Evolutionary conservation across 495 filamentous ascomycete genomes (phyloP).

Genomic region (Usnea hakonensis): DNA sequence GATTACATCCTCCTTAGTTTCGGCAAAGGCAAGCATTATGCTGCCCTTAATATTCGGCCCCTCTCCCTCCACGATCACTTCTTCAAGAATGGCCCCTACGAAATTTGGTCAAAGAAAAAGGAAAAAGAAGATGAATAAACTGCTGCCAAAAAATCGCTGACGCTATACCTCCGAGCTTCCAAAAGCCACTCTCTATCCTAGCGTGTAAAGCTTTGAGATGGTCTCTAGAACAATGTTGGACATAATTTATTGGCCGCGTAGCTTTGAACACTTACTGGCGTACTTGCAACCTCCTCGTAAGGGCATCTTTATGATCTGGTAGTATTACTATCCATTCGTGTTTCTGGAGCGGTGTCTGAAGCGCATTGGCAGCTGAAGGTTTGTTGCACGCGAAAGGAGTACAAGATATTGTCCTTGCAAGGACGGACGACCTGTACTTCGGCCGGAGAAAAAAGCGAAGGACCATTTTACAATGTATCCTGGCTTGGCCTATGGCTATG

Average conservation of each 20-base stretch:
- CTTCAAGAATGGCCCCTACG: constrained; percentile 62
- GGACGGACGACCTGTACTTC: neutral
- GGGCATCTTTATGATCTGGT: constrained; percentile 63
- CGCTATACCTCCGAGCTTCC: constrained; percentile 51
- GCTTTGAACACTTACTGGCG: constrained; percentile 49
- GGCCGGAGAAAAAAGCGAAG: neutral
- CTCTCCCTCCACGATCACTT: constrained; percentile 30
- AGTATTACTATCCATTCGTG: constrained; percentile 80
- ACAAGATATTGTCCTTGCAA: neutral
- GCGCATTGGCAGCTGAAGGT: constrained; percentile 25
- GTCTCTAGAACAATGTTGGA: constrained; percentile 30
- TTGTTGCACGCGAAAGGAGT: neutral
- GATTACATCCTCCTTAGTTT: constrained; percentile 60
- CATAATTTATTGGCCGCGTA: constrained; percentile 1
- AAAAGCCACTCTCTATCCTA: constrained; percentile 37
- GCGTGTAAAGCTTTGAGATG: constrained; percentile 49
- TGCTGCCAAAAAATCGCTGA: neutral
- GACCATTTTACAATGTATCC: neutral
- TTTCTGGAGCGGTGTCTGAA: constrained; percentile 44
- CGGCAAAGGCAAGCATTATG: constrained; percentile 60
- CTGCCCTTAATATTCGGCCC: constrained; percentile 72
- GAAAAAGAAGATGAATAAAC: neutral
- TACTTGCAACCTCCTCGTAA: constrained; percentile 62
- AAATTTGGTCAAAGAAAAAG: neutral
- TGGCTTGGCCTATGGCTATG: too few species aligned